phyloP scores from a whole-genome alignment of 208 protist species.

The Trypanosoma brucei region DNA sequence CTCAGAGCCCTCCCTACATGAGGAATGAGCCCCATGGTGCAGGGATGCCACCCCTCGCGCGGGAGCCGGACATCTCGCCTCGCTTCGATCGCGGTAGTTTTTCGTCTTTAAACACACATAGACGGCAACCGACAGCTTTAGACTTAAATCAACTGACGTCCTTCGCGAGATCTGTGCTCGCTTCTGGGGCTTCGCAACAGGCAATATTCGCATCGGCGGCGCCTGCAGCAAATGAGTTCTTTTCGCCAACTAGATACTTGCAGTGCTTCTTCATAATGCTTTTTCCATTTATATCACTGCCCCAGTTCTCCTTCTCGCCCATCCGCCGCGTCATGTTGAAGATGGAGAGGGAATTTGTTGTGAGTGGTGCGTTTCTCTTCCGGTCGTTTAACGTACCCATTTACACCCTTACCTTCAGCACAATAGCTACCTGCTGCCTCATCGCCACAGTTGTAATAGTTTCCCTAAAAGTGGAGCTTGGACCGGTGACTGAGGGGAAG shows the following conservation, averaged over 20 bases:
- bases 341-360: conserved; percentile 79
- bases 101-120: not conserved
- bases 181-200: conserved; percentile 18
- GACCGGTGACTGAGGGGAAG: conserved; percentile 31
- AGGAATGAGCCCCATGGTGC: too few species aligned
- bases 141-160: not conserved
- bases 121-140: not conserved
- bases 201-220: conserved; percentile 51
- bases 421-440: conserved; percentile 42
- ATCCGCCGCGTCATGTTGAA: conserved; percentile 48
- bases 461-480: conserved; percentile 34
- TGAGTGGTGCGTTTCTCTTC: conserved; percentile 68
- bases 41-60: too few species aligned
- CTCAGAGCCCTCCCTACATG: too few species aligned
- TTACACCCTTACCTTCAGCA: conserved; percentile 35
- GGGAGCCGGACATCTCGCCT: too few species aligned
- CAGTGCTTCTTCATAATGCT: conserved; percentile 49
- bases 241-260: conserved; percentile 33
- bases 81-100: not conserved
- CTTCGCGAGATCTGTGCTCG: not conserved
- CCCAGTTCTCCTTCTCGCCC: conserved; percentile 42
- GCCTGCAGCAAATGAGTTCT: conserved; percentile 46
- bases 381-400: conserved; percentile 57
- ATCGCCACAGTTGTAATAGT: conserved; percentile 53
- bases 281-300: conserved; percentile 72